Conservation (phyloP, 1,284 basidiomycete species). For the Tilletia setariae region DNA sequence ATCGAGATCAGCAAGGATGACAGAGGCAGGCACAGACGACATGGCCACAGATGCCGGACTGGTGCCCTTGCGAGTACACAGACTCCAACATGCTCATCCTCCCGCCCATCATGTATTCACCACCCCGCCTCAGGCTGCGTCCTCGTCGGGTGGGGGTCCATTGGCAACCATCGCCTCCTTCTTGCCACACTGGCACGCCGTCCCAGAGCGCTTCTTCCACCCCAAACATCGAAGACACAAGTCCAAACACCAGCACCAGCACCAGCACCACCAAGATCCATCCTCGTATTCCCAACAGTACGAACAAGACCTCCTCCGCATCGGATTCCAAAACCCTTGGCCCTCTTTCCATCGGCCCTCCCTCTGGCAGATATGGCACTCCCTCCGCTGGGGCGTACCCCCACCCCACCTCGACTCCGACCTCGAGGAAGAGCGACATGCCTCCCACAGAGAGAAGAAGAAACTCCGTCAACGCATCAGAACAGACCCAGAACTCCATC, state of each 20-base stretch:
- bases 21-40: too few relatives aligned
- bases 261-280: neutral
- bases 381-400: conserved; percentile 39
- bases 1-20: too few relatives aligned
- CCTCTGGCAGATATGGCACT: conserved; percentile 35
- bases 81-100: conserved; percentile 17
- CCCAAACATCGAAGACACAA: neutral
- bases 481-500: conserved; percentile 20
- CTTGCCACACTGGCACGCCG: conserved; percentile 17
- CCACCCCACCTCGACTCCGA: conserved; percentile 20
- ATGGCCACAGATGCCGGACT: neutral
- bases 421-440: neutral
- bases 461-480: neutral
- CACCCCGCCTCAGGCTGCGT: neutral
- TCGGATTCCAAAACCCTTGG: conserved; percentile 49
- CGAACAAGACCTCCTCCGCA: conserved; percentile 19
- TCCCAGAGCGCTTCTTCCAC: conserved; percentile 15
- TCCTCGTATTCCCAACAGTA: too few relatives aligned
- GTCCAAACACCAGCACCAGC: neutral
- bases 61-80: conserved; percentile 10
- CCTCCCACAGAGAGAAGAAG: neutral
- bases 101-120: conserved; percentile 24
- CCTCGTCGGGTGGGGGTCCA: neutral
- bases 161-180: neutral
- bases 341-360: conserved; percentile 43